Conservation (phyloP, 1,284 basidiomycete genomes). For the Rhodotorula sp. region DNA sequence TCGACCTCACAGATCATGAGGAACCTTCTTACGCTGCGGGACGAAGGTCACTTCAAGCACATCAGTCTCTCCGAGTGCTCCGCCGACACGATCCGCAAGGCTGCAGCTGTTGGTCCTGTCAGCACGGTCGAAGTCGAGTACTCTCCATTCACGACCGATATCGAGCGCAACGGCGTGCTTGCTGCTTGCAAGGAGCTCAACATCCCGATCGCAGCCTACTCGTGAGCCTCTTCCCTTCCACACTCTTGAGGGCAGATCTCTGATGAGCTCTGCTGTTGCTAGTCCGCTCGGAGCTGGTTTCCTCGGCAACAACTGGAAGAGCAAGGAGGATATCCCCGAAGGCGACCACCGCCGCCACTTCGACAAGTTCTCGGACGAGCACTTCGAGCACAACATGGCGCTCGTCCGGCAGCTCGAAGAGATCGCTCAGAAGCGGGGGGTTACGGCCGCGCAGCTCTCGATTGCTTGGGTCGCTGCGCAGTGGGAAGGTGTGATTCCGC, state of each 20-base stretch:
- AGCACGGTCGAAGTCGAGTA: slow-evolving; percentile 49
- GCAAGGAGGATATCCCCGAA: slow-evolving; percentile 57
- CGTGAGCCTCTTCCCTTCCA: too few species aligned
- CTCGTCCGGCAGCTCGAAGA: slow-evolving; percentile 56
- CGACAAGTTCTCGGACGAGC: slow-evolving; percentile 53
- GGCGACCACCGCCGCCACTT: slow-evolving; percentile 46
- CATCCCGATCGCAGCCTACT: slow-evolving; percentile 62
- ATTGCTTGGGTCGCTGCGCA: slow-evolving; percentile 64
- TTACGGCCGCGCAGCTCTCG: slow-evolving; percentile 59
- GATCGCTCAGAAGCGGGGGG: slow-evolving; percentile 55
- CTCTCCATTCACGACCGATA: slow-evolving; percentile 53
- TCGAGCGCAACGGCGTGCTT: slow-evolving; percentile 53
- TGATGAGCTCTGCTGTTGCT: background rate
- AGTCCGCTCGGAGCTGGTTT: slow-evolving; percentile 62
- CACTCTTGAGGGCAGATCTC: too few species aligned
- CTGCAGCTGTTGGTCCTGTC: slow-evolving; percentile 42
- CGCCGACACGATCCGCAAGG: slow-evolving; percentile 42
- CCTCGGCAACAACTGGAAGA: slow-evolving; percentile 60
- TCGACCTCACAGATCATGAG: slow-evolving; percentile 37
- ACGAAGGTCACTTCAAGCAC: slow-evolving; percentile 47
- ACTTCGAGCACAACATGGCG: slow-evolving; percentile 62
- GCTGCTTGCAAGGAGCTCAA: slow-evolving; percentile 54
- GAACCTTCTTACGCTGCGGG: slow-evolving; percentile 39
- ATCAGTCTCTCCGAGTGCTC: slow-evolving; percentile 44
- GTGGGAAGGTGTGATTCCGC: slow-evolving; percentile 51